A percentile compares a stretch with the other conserved stretches of the same genome.
These are phyloP conservation scores for Agarophyton chilense DNA, from an alignment of 23 red algal genomes.

Conservation along the genomic window DNA sequence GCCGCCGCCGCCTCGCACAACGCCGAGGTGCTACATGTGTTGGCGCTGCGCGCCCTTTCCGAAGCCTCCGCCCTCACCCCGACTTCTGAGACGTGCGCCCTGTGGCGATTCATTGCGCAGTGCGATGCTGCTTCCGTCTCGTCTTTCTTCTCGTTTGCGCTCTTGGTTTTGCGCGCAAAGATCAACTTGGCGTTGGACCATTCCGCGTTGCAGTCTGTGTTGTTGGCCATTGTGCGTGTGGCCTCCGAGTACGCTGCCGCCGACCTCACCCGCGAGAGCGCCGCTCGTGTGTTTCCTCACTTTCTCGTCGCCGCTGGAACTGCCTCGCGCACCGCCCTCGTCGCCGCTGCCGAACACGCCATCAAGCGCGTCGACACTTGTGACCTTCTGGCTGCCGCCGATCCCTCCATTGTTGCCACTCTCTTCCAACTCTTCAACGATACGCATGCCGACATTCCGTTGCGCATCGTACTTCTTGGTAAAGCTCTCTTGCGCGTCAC, in stretches of 20 bases:
- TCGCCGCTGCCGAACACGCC: conserved; percentile 37
- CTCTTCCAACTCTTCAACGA: conserved; percentile 56
- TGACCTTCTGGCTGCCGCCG: conserved; percentile 34
- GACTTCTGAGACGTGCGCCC: not conserved
- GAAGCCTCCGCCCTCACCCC: not conserved
- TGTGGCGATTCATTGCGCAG: not conserved
- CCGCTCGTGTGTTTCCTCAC: conserved; percentile 32
- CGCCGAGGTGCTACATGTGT: not conserved
- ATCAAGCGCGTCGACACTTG: conserved; percentile 30
- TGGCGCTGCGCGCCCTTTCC: conserved; percentile 33
- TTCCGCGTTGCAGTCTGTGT: not conserved
- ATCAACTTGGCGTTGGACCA: not conserved
- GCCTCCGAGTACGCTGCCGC: conserved; percentile 24
- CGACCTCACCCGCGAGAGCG: not conserved
- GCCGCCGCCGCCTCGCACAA: not conserved
- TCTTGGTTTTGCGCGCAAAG: conserved; percentile 30
- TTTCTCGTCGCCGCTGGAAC: conserved; percentile 59
- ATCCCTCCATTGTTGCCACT: conserved; percentile 37
- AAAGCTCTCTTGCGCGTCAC: conserved; percentile 37
- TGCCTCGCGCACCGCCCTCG: not conserved
- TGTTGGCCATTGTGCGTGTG: conserved; percentile 45
- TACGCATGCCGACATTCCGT: not conserved
- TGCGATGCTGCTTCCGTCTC: not conserved
- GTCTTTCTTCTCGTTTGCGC: conserved; percentile 25
- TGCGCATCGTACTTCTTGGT: conserved; percentile 33